Evolutionary conservation across 1,284 basidiomycete genomes (phyloP).

Genomic region (Polyporus tsugae): DNA sequence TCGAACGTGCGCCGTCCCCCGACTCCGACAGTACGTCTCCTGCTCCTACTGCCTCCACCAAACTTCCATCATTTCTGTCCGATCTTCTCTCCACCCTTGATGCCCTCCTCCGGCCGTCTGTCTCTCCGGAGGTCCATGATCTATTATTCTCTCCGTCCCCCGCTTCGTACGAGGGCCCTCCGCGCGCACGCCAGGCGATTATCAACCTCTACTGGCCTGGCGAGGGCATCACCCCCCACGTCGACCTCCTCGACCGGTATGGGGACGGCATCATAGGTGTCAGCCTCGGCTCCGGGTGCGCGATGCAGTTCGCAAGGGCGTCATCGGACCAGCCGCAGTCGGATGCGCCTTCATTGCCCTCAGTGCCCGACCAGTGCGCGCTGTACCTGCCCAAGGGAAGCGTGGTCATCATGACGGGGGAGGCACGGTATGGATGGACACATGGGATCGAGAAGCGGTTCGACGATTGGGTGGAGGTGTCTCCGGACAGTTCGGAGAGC

Average conservation of each 20-base stretch:
- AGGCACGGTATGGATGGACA: constrained; percentile 76
- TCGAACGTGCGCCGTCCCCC: constrained; percentile 56
- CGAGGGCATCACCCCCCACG: constrained; percentile 81
- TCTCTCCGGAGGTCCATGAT: constrained; percentile 56
- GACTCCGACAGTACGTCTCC: constrained; percentile 8
- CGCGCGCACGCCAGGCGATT: constrained; percentile 76
- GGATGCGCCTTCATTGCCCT: too few relatives aligned
- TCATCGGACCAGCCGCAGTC: neutral
- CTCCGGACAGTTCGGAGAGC: constrained; percentile 27
- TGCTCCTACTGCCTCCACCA: constrained; percentile 25
- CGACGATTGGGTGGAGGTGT: constrained; percentile 54
- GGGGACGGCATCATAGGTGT: constrained; percentile 85
- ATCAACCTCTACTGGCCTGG: constrained; percentile 82
- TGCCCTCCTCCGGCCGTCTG: constrained; percentile 51
- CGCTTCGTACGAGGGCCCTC: constrained; percentile 37
- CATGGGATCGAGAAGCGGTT: constrained; percentile 68
- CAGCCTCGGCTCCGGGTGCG: constrained; percentile 75
- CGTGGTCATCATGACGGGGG: constrained; percentile 73
- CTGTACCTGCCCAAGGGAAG: constrained; percentile 74
- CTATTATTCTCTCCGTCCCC: constrained; percentile 59
- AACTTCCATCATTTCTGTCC: constrained; percentile 63
- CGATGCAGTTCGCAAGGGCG: constrained; percentile 69
- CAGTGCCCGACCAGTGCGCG: constrained; percentile 23
- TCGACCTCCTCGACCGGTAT: constrained; percentile 79
- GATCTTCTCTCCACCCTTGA: constrained; percentile 62